phyloP scores from a whole-genome alignment of 352 stramenopile genomes.

The Blastocystis sp. region DNA sequence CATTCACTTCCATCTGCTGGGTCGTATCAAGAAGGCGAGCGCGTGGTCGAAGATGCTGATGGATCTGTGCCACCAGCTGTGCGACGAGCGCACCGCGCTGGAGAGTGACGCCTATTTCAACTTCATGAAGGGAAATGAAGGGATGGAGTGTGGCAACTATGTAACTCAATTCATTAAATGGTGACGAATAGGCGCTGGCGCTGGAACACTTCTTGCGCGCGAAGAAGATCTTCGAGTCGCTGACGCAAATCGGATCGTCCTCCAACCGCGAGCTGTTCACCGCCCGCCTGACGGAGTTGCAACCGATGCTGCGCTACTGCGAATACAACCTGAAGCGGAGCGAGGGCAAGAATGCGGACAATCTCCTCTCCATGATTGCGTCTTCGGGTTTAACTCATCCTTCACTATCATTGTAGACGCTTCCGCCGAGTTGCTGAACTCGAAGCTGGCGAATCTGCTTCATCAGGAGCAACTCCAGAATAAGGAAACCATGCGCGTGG shows the following conservation, averaged over 20 bases:
- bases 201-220: conserved; percentile 34
- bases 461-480: conserved; percentile 9
- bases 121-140: conserved; percentile 49
- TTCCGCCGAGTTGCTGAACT: background rate
- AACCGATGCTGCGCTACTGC: conserved; percentile 51
- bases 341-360: conserved; percentile 42
- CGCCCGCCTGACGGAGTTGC: conserved; percentile 1
- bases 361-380: background rate
- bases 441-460: conserved; percentile 2
- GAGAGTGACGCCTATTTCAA: conserved; percentile 50
- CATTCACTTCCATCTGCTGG: conserved; percentile 47
- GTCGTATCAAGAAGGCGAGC: conserved; percentile 55
- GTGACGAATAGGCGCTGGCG: conserved; percentile 1
- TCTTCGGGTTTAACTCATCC: background rate
- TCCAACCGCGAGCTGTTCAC: conserved; percentile 25
- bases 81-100: conserved; percentile 19
- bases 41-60: conserved; percentile 9
- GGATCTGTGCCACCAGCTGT: conserved; percentile 23
- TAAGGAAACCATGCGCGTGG: conserved; percentile 6
- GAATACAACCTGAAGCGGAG: conserved; percentile 51
- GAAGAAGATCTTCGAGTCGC: conserved; percentile 59
- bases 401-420: background rate
- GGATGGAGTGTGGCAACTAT: conserved; percentile 27
- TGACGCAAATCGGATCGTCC: conserved; percentile 40
- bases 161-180: background rate